Evolutionary conservation across 2,329 filamentous ascomycete genomes (phyloP), one percentile per base, ranked within the genome.

Genomic region (Drechslerella coelobrocha): DNA sequence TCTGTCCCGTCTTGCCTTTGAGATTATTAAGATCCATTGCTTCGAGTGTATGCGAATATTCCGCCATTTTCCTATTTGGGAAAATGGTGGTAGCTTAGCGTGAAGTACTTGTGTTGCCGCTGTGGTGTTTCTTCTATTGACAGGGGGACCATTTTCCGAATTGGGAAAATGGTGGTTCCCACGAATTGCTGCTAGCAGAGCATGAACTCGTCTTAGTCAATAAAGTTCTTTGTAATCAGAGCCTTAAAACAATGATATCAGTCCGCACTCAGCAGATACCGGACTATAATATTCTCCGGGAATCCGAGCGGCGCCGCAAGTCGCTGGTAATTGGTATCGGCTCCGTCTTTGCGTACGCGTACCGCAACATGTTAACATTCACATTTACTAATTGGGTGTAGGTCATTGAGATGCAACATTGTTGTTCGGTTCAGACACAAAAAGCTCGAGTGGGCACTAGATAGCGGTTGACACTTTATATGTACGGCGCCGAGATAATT

Each of bases 61-160:
- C 53, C 37, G 26, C 39, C 53, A 31, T 57, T 57, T 57, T 57
- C 53, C 53, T 47, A 47, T 10, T 29, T 47, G 26, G 26, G 52
- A 21, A 57, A 57, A 57, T 57, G 53, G 53, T 57, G 53, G 8
- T 55, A 14, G 29, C 52, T 55, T 55, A 23, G 34, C 52, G 34
- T n/a, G n/a, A 53, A 26, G 39, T 9, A 5, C 24, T 29, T 47
- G 23, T 47, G 53, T 47, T 57, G 37, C 24, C 53, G 45, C 14
- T 45, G 53, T 57, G 53, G 21, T 57, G 24, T 47, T 57, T 41
- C 17, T 9, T 6, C n/a, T n/a, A 14, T 23, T 57, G 39, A 45
- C 53, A 45, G 39, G 53, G 53, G 5, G 37, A 45, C 53, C 53
- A 57, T 57, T 57, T 57, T 57, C 53, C 53, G 23, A 29, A 57